Evolutionary conservation across 2,329 filamentous ascomycete genomes (phyloP), one percentile per base, ranked within the genome.

Genomic region (Fusarium tricinctum): DNA sequence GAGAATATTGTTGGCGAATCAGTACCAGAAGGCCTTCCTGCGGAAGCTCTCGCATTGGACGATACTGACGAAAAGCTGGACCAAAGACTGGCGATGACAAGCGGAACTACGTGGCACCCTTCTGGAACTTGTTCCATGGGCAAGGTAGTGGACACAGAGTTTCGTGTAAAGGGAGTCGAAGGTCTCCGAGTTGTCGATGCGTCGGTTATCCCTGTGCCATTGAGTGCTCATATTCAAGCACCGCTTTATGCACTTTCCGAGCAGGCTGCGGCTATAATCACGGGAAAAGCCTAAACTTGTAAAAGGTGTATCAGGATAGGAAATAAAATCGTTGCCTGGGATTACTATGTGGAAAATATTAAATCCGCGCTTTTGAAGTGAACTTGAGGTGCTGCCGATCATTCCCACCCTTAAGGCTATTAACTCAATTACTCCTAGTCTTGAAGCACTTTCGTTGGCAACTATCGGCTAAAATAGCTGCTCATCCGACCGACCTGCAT

Each of bases 51-150:
- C 6, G 32, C 58, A 5, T 47, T 72, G 2, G 57, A 63, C 2
- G 67, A 72, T 12, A 56, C 40, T 23, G 66, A 74, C 30, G 51
- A 71, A 8, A 72, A 69, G 43, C 56, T 74, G 13, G 56, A 75
- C 35, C 26, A 72, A 17, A 63, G 73, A 17, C 6, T 74, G 12
- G 71, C 71, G 5, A 46, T 60, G 56, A 58, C 70, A 2, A 44
- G 66, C 6, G 54, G 82, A 77, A 84, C 84, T 0, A 86, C 88
- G 64, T 75, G 73, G 71, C 87, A 89, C 73, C 82, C 84, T 2
- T 83, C 81, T 0, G 84, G 83, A 50, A 86, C 84, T 1, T 84
- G 81, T 51, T 79, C 84, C 0, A 89, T 89, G 70, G 87, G 87
- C 3, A 79, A 79, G 5, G 86, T 88, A 0, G 75, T 89, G n/a